Percentiles rank a stretch among this genome's conserved stretches.
phyloP scores from a whole-genome alignment of 257 asterid species.

The Datura wrightii region DNA sequence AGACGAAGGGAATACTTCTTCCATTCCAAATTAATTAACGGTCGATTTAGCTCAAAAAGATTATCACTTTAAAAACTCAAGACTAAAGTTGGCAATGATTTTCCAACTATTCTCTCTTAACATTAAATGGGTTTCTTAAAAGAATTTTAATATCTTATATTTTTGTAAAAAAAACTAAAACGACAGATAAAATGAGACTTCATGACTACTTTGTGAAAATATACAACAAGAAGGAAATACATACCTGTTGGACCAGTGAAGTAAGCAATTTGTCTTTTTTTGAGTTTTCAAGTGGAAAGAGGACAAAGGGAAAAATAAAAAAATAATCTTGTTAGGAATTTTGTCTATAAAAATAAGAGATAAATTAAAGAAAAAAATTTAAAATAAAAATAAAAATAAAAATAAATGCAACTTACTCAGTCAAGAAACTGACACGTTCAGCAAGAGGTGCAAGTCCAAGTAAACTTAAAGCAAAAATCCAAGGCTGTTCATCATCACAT shows the following conservation, averaged over 20 bases:
- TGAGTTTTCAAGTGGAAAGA: not conserved
- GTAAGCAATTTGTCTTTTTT: conserved; percentile 49
- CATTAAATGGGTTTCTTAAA: no score
- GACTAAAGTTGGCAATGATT: no score
- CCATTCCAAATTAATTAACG: no score
- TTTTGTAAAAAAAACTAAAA: not conserved
- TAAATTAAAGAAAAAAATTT: not conserved
- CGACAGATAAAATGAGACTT: not conserved
- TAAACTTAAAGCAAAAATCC: conserved; percentile 54
- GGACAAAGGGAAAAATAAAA: not conserved
- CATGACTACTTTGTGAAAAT: no score
- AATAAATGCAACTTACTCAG: conserved; percentile 44
- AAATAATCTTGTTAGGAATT: not conserved
- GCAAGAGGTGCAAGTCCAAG: conserved; percentile 56
- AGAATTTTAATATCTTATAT: no score
- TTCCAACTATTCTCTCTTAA: no score
- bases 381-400: not conserved
- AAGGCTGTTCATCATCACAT: conserved; percentile 41
- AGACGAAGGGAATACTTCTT: no score
- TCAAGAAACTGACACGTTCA: conserved; percentile 55
- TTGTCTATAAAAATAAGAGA: not conserved
- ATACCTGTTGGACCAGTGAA: conserved; percentile 58
- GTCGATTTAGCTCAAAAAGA: no score
- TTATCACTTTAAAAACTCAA: no score
- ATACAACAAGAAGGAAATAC: not conserved